A percentile compares a stretch with the other conserved stretches of the same genome.
Conservation (phyloP, 371 early-diverging fungal genomes). For the Blakeslea trispora region DNA sequence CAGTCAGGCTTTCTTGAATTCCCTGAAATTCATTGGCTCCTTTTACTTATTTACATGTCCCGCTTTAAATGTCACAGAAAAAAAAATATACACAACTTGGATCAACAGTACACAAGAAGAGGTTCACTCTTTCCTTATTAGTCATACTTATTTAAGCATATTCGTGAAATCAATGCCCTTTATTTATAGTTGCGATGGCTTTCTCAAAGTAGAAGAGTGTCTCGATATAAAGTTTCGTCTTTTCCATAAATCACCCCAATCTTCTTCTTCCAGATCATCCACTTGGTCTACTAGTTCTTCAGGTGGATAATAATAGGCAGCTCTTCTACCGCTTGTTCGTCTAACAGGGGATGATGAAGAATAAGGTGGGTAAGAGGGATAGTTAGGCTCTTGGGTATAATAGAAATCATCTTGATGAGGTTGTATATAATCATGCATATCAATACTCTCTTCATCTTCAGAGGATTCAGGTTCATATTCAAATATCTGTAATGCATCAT, state of each 20-base stretch:
- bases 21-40: no score
- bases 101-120: no score
- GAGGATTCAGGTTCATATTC: conserved; percentile 1
- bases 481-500: conserved; percentile 2
- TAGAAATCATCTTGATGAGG: background rate
- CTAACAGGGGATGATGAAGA: background rate
- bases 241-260: conserved; percentile 11
- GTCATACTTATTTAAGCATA: no score
- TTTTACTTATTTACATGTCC: no score
- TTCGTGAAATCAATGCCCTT: no score
- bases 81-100: no score
- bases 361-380: no score
- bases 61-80: no score
- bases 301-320: background rate
- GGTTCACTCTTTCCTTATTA: no score
- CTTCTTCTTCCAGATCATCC: no score
- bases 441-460: conserved; percentile 14
- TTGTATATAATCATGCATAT: conserved; percentile 2
- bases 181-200: background rate
- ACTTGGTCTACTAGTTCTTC: no score
- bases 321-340: background rate
- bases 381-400: background rate
- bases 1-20: no score
- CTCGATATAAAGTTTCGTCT: conserved; percentile 2
- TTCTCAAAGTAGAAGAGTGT: conserved; percentile 4